Conservation (phyloP, 2,329 filamentous ascomycete species). For the Colletotrichum nymphaeae region DNA sequence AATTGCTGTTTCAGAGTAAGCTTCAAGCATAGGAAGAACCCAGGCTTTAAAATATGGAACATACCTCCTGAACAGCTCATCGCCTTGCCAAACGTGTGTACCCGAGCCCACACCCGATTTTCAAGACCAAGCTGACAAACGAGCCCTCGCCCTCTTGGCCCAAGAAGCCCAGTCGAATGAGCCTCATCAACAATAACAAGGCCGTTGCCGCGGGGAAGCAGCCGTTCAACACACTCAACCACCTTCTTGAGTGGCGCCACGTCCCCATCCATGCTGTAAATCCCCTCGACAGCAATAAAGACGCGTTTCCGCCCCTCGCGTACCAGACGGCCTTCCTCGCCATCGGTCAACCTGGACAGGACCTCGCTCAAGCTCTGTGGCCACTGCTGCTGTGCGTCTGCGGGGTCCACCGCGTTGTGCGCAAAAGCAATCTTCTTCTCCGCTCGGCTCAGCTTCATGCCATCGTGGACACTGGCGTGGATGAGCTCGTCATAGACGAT, state of each 20-base stretch:
- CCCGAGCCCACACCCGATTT: slow-evolving; percentile 63
- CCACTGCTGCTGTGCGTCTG: background rate
- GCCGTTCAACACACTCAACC: slow-evolving; percentile 64
- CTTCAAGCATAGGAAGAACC: background rate
- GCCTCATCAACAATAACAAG: slow-evolving; percentile 77
- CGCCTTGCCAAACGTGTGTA: slow-evolving; percentile 77
- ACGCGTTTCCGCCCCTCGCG: slow-evolving; percentile 59
- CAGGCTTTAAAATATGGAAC: slow-evolving; percentile 38
- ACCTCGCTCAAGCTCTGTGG: slow-evolving; percentile 42
- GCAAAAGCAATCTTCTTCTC: slow-evolving; percentile 59
- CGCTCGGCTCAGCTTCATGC: slow-evolving; percentile 75
- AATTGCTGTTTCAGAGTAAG: slow-evolving; percentile 50
- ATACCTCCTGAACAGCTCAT: slow-evolving; percentile 76
- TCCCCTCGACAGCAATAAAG: slow-evolving; percentile 75
- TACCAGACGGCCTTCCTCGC: slow-evolving; percentile 47
- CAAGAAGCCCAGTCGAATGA: slow-evolving; percentile 72
- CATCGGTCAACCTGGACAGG: slow-evolving; percentile 44
- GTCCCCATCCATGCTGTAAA: slow-evolving; percentile 90
- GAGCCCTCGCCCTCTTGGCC: slow-evolving; percentile 65
- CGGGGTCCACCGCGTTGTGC: slow-evolving; percentile 63
- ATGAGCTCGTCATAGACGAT: slow-evolving; percentile 81
- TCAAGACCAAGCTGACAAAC: slow-evolving; percentile 69
- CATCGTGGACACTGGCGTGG: slow-evolving; percentile 83
- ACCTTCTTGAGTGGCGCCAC: slow-evolving; percentile 72
- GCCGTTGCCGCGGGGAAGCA: slow-evolving; percentile 68